These are phyloP conservation scores for Macrophomina phaseolina DNA, from an alignment of 2,329 filamentous ascomycete species.

Conservation along the genomic window DNA sequence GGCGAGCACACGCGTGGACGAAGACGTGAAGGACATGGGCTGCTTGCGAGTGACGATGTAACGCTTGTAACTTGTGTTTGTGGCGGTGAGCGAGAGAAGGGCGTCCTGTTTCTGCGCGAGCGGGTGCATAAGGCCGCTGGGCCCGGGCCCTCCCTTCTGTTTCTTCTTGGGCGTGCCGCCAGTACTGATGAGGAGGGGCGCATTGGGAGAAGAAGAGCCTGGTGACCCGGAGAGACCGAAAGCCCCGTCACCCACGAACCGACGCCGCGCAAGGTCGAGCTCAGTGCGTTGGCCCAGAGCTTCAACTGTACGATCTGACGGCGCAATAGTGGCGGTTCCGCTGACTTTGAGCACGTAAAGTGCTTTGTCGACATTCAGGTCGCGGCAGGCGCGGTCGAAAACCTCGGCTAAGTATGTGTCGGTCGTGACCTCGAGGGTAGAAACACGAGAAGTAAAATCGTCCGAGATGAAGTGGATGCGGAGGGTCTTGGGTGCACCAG, in stretches of 20 bases:
- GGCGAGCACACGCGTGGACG: conserved; percentile 76
- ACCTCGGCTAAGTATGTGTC: conserved; percentile 85
- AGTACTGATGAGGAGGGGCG: conserved; percentile 62
- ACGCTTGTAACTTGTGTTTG: conserved; percentile 64
- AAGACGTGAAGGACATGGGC: conserved; percentile 77
- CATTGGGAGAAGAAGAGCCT: conserved; percentile 72
- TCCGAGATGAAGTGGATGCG: conserved; percentile 75
- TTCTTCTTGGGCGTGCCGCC: conserved; percentile 57
- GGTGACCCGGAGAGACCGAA: conserved; percentile 72
- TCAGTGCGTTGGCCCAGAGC: conserved; percentile 77
- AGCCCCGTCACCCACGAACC: conserved; percentile 76
- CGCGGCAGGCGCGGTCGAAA: conserved; percentile 77
- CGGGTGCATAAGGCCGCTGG: conserved; percentile 64
- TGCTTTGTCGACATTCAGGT: conserved; percentile 78
- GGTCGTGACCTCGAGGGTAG: conserved; percentile 76
- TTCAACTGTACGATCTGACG: conserved; percentile 78
- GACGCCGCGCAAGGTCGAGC: conserved; percentile 75
- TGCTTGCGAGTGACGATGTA: conserved; percentile 84
- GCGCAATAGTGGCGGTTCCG: conserved; percentile 74
- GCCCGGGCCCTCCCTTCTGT: conserved; percentile 61
- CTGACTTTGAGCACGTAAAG: conserved; percentile 80
- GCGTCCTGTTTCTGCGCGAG: conserved; percentile 66
- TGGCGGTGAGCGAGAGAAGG: conserved; percentile 48
- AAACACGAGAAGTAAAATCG: conserved; percentile 71
- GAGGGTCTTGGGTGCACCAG: conserved; percentile 72